These are phyloP conservation scores for Phytophthora capsici DNA, from an alignment of 352 stramenopile species.

Conservation along the genomic window DNA sequence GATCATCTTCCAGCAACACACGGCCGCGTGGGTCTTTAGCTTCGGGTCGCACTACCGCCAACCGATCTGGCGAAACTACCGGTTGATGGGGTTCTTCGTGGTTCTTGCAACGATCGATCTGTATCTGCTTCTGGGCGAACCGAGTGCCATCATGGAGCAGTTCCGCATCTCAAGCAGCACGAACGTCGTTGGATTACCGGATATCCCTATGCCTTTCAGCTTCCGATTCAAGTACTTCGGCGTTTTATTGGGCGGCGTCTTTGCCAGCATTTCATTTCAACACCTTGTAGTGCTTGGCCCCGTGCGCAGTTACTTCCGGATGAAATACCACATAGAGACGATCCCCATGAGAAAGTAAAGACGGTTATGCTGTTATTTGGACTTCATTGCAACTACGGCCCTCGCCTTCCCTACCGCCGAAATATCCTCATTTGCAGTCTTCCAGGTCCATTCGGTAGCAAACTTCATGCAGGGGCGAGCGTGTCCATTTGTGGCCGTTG, in stretches of 20 bases:
- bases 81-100: conserved; percentile 40
- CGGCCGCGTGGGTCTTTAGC: conserved; percentile 40
- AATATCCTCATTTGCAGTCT: conserved; percentile 15
- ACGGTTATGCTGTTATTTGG: no score
- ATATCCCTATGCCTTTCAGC: conserved; percentile 48
- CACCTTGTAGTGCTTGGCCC: conserved; percentile 47
- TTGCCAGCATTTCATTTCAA: conserved; percentile 37
- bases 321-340: conserved; percentile 42
- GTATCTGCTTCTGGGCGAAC: conserved; percentile 50
- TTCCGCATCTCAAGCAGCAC: conserved; percentile 64
- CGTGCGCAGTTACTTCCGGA: conserved; percentile 43
- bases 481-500: conserved; percentile 41
- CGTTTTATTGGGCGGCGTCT: conserved; percentile 39
- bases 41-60: conserved; percentile 56
- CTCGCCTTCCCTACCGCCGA: no score
- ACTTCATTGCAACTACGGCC: no score
- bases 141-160: conserved; percentile 44
- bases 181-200: conserved; percentile 56
- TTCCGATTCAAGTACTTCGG: conserved; percentile 49
- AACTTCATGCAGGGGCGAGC: conserved; percentile 50
- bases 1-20: conserved; percentile 43
- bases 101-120: conserved; percentile 34
- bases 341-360: conserved; percentile 41
- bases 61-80: conserved; percentile 51
- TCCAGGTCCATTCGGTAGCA: conserved; percentile 49